Conservation (phyloP, 306 rosid genomes). For the Castanopsis chinensis region DNA sequence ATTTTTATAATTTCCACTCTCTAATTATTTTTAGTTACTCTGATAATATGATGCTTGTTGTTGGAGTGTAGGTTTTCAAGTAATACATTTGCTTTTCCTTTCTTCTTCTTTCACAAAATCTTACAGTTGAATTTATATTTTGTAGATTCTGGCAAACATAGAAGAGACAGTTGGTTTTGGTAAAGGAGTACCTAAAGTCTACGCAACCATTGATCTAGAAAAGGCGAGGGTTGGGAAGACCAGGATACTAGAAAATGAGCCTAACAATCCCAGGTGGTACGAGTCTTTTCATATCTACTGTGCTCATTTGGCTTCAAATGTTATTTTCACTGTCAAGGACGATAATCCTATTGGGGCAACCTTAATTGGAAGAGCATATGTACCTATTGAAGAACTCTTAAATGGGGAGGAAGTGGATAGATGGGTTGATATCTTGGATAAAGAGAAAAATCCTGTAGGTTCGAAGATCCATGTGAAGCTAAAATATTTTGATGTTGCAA, state of each 20-base stretch:
- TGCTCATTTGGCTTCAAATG: slow-evolving; percentile 55
- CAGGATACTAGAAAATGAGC: slow-evolving; percentile 53
- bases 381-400: slow-evolving; percentile 59
- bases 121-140: slow-evolving; percentile 5
- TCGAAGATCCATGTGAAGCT: slow-evolving; percentile 71
- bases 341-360: slow-evolving; percentile 81
- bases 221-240: slow-evolving; percentile 85
- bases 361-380: slow-evolving; percentile 69
- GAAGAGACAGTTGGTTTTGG: slow-evolving; percentile 70
- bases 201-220: slow-evolving; percentile 71
- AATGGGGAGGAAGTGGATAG: slow-evolving; percentile 55
- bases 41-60: neutral
- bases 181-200: slow-evolving; percentile 57
- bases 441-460: slow-evolving; percentile 47
- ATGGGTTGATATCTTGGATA: slow-evolving; percentile 62
- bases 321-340: slow-evolving; percentile 67
- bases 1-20: neutral
- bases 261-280: slow-evolving; percentile 55
- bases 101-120: neutral
- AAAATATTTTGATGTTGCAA: slow-evolving; percentile 54
- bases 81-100: neutral
- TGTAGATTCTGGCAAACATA: slow-evolving; percentile 48
- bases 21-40: neutral
- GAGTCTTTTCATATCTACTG: slow-evolving; percentile 79
- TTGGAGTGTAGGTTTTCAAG: neutral